Conservation (phyloP, 805 yeast species). For the Candida vartiovaarae region DNA sequence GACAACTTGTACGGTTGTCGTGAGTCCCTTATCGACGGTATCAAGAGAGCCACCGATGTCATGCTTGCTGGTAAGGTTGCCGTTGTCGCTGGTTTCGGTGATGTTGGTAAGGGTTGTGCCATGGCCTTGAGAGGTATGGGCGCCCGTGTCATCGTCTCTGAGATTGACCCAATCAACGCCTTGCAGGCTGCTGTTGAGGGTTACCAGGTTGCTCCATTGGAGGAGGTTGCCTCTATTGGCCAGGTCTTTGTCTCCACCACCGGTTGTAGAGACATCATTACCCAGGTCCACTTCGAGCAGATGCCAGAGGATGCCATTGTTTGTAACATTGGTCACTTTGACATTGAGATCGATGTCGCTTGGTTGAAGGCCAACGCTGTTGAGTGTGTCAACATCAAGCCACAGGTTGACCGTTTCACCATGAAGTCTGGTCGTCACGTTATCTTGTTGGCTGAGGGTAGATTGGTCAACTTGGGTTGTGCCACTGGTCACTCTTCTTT, state of each 20-base stretch:
- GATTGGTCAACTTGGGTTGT: constrained; percentile 98
- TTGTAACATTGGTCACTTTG: constrained; percentile 99
- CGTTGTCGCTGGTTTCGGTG: constrained; percentile 99
- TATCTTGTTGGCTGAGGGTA: constrained; percentile 96
- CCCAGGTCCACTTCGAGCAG: constrained; percentile 72
- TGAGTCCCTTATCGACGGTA: constrained; percentile 97
- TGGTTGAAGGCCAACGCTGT: constrained; percentile 94
- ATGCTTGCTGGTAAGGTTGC: constrained; percentile 99
- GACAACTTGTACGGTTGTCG: constrained; percentile 99
- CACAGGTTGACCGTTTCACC: constrained; percentile 97
- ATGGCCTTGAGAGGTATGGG: constrained; percentile 99
- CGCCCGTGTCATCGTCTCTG: constrained; percentile 96
- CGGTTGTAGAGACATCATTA: constrained; percentile 98
- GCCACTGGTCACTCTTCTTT: constrained; percentile 99
- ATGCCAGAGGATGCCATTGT: constrained; percentile 99
- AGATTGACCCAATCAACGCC: constrained; percentile 98
- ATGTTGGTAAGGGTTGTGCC: constrained; percentile 99
- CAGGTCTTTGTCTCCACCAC: constrained; percentile 99
- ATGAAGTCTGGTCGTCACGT: constrained; percentile 85
- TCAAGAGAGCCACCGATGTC: constrained; percentile 99
- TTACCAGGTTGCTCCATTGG: constrained; percentile 93
- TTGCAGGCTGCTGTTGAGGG: constrained; percentile 99
- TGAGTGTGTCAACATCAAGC: constrained; percentile 94
- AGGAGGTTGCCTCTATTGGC: constrained; percentile 86
- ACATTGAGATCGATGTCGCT: constrained; percentile 98